Base-by-base conservation (phyloP, 2,329 filamentous ascomycete species). In the Pseudopithomyces maydicus region DNA sequence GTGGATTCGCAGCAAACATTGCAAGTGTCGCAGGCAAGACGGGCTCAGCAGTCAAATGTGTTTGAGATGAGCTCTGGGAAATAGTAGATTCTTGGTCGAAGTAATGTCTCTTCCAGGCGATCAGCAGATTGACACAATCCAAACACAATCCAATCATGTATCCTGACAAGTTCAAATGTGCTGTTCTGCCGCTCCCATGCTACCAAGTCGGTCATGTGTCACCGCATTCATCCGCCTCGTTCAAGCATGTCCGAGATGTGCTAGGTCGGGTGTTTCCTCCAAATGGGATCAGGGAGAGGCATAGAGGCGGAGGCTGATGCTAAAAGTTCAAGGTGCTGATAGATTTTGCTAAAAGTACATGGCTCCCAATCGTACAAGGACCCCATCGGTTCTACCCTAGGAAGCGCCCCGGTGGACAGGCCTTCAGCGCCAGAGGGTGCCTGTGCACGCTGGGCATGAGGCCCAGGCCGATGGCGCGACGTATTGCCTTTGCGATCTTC, bases 401-500 rank as follows among this genome's bases (percentile, higher is more conserved):
- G 47, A 73, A 74, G 19, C 67, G 63, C 3, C 45, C 20, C 8
- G 67, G 59, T 10, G 43, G 42, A 55, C 60, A 68, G 60, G 66
- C 68, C 65, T 72, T 74, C 54, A 74, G 38, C 23, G 74, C 71
- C 58, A 74, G 45, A 3, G 95, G 95, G 79, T 99, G 95, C 64
- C 83, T 82, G 80, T 99, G 91, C 54, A 96, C 89, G 74, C 89
- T 96, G 22, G 95, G 95, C 84, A 98, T 92, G 58, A 98, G 81
- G 15, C 95, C 95, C 72, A 97, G 84, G 1, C 93, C 95, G 68
- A 98, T 89, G 19, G 91, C 89, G 67, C 95, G 85, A 64, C 95
- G 84, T 68, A 99, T 90, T 52, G 96, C 94, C 82, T 96, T 97
- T 60, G 94, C 90, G 73, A 99, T 87, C 79, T 90, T 92, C 65